Evolutionary conservation across 176 grass and related monocot species (phyloP), one percentile per base, ranked within the genome.

Genomic region (Musa itinerans): DNA sequence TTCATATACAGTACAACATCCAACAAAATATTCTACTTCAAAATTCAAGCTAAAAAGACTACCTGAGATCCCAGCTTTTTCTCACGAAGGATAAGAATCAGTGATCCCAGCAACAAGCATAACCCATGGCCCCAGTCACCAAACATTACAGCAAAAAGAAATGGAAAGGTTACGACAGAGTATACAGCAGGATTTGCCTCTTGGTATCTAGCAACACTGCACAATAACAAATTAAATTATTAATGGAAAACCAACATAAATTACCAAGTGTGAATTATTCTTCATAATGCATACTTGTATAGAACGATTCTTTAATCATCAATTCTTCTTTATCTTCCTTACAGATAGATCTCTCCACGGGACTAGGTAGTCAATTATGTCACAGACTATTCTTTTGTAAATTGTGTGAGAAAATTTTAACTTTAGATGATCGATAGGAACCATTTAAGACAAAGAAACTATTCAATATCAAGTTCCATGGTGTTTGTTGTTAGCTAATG

Each of bases 51-150:
- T 10, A 65, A 72, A 8, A 64, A 80, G 52, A 58, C 62, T 78
- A 99, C 96, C 91, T 99, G 88, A 73, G 91, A 99, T 54, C 84
- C 86, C 76, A 99, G 89, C 84, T 89, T 99, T 76, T 99, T 99
- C 82, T 99, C 96, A 54, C 85, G 84, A 80, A 91, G 72, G 83
- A 99, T 99, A 73, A 99, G 89, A 78, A 99, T 24, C 82, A 94
- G 86, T 83, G 96, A 86, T 84, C 91, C 96, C 54, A 99, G 63
- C 76, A 99, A 84, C 54, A 99, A 76, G 80, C 96, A 99, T 84
- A 99, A 92, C 72, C 96, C 96, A 92, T 99, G 96, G 48, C 96
- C 96, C 96, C 96, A 99, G 84, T 99, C 96, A 85, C 96, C 96
- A 86, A 99, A 99, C 96, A 99, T 99, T 55, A 99, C 96, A 85